These are phyloP conservation scores for Skeletonema marinoi DNA, from an alignment of 108 stramenopile genomes.

Conservation along the genomic window DNA sequence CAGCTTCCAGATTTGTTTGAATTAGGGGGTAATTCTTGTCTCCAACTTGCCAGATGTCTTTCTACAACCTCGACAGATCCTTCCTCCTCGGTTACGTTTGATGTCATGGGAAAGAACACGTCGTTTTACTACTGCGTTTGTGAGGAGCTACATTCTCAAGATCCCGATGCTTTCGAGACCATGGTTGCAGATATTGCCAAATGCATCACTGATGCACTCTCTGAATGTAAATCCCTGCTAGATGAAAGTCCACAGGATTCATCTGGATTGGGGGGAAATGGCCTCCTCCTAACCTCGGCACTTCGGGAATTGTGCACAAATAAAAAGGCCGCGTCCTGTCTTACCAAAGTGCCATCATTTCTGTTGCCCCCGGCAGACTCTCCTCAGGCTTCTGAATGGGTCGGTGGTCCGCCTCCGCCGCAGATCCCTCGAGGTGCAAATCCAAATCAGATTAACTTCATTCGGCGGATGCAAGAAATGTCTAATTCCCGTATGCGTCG, in stretches of 20 bases:
- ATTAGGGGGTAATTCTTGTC: slow-evolving; percentile 51
- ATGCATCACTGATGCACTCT: slow-evolving; percentile 34
- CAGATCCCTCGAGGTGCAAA: slow-evolving; percentile 33
- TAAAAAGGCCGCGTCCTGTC: slow-evolving; percentile 67
- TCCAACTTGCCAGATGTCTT: slow-evolving; percentile 64
- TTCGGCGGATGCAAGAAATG: slow-evolving; percentile 65
- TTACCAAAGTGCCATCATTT: slow-evolving; percentile 57
- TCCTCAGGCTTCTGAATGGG: slow-evolving; percentile 54
- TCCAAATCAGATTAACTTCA: slow-evolving; percentile 39
- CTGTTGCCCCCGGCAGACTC: slow-evolving; percentile 62
- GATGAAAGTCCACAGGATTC: slow-evolving; percentile 28
- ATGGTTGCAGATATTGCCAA: slow-evolving; percentile 53
- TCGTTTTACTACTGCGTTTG: slow-evolving; percentile 75
- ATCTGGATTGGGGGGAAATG: slow-evolving; percentile 28
- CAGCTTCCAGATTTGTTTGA: slow-evolving; percentile 83
- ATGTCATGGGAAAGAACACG: slow-evolving; percentile 55
- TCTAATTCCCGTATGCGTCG: slow-evolving; percentile 41
- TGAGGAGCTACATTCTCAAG: slow-evolving; percentile 76
- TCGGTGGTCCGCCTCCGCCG: slow-evolving; percentile 53
- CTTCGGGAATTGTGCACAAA: slow-evolving; percentile 66
- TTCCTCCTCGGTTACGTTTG: slow-evolving; percentile 64
- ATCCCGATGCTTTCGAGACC: slow-evolving; percentile 47
- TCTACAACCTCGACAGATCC: slow-evolving; percentile 46
- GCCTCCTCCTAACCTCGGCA: slow-evolving; percentile 60
- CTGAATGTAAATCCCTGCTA: slow-evolving; percentile 53